Conservation (phyloP, 306 rosid genomes). For the Begonia loranthoides region DNA sequence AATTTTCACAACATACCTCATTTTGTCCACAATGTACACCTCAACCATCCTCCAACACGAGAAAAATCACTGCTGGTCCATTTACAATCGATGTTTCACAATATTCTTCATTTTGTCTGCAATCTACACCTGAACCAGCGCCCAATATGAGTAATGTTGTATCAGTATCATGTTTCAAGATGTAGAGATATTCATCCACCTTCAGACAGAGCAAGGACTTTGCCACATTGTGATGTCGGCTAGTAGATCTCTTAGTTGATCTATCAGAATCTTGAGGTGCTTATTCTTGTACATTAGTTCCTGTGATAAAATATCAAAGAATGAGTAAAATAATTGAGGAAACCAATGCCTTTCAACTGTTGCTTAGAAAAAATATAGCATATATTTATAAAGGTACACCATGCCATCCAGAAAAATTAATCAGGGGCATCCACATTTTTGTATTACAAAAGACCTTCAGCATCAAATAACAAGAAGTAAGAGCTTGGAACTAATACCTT, state of each 20-base stretch:
- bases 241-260: conserved; percentile 69
- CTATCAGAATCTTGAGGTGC: conserved; percentile 62
- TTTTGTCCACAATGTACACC: too few species aligned
- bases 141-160: too few species aligned
- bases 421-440: not conserved
- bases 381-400: too few species aligned
- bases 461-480: not conserved
- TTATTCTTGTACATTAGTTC: conserved; percentile 68
- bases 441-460: not conserved
- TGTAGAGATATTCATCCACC: not conserved
- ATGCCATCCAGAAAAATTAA: too few species aligned
- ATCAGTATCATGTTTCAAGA: too few species aligned
- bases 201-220: conserved; percentile 63
- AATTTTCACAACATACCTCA: too few species aligned
- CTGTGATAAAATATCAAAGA: conserved; percentile 23
- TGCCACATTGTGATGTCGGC: conserved; percentile 91
- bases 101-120: too few species aligned
- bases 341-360: not conserved
- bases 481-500: conserved; percentile 29
- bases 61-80: too few species aligned
- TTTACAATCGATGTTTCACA: too few species aligned
- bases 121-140: too few species aligned
- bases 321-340: conserved; percentile 1
- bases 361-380: too few species aligned
- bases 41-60: too few species aligned